A percentile compares a stretch with the other conserved stretches of the same genome.
Conservation (phyloP, 306 rosid species). For the Vicia villosa region DNA sequence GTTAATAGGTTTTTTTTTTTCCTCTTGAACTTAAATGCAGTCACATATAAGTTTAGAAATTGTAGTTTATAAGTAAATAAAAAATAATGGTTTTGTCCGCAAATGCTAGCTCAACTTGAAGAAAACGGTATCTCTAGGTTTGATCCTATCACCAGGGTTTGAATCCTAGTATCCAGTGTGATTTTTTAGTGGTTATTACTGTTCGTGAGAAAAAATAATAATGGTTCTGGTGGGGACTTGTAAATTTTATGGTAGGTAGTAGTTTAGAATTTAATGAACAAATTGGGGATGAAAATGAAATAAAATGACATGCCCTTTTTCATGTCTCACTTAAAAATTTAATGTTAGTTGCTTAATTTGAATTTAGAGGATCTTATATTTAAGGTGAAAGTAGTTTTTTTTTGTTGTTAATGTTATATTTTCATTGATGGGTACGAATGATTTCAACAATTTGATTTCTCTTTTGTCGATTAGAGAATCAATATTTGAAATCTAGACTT, state of each 20-base stretch:
- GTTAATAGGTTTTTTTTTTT: too few relatives aligned
- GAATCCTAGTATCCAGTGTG: too few relatives aligned
- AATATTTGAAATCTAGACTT: conserved; percentile 10
- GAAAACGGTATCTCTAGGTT: too few relatives aligned
- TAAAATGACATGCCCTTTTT: conserved; percentile 10
- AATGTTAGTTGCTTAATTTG: conserved; percentile 6
- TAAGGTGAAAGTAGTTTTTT: not conserved
- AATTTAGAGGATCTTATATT: not conserved
- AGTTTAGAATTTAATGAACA: conserved; percentile 23
- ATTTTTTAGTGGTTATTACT: too few relatives aligned
- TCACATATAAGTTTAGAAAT: not conserved
- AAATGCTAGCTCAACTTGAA: too few relatives aligned
- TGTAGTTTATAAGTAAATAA: conserved; percentile 1
- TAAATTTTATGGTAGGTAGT: conserved; percentile 16
- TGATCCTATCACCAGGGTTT: too few relatives aligned
- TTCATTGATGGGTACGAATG: not conserved
- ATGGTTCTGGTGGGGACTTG: conserved; percentile 16
- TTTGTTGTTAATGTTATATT: not conserved
- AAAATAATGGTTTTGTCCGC: not conserved
- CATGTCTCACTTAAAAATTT: conserved; percentile 1
- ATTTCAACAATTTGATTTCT: not conserved
- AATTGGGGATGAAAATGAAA: not conserved
- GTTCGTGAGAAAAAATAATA: not conserved
- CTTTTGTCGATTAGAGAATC: not conserved
- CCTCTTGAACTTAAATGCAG: not conserved